A percentile compares a stretch with the other conserved stretches of the same genome.
These are phyloP conservation scores for Dryas drummondii DNA, from an alignment of 306 rosid species.

Conservation along the genomic window DNA sequence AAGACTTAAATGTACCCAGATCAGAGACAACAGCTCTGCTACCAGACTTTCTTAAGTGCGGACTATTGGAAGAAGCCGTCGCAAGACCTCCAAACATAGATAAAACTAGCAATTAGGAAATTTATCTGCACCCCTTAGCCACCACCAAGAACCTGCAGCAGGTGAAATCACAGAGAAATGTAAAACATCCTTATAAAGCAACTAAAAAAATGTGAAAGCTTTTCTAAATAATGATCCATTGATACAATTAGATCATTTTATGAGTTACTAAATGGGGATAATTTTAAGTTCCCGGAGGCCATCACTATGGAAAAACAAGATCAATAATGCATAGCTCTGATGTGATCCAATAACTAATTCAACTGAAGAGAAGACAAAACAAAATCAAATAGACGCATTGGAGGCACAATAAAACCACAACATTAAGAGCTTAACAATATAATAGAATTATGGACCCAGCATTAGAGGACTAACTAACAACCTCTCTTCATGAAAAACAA, in stretches of 20 bases:
- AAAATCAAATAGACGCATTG: neutral
- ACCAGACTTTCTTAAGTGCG: too few relatives aligned
- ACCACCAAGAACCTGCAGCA: too few relatives aligned
- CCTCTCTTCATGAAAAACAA: neutral
- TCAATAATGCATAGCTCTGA: slow-evolving; percentile 3
- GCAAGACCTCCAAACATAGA: too few relatives aligned
- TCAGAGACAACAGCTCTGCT: too few relatives aligned
- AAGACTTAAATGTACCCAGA: too few relatives aligned
- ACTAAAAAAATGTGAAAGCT: too few relatives aligned
- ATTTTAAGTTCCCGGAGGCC: neutral
- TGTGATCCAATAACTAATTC: neutral
- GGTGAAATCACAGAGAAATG: too few relatives aligned
- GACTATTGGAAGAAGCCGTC: too few relatives aligned
- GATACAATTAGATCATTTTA: neutral
- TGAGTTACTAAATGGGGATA: neutral
- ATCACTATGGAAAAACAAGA: neutral
- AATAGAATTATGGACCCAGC: slow-evolving; percentile 4
- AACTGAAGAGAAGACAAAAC: neutral
- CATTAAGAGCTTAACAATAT: neutral
- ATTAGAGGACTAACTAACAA: neutral
- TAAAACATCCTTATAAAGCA: too few relatives aligned
- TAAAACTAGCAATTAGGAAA: too few relatives aligned
- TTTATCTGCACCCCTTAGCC: too few relatives aligned
- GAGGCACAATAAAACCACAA: slow-evolving; percentile 1
- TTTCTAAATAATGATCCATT: neutral